These are phyloP conservation scores for Ocimum tenuiflorum DNA, from an alignment of 257 asterid genomes.

Conservation along the genomic window DNA sequence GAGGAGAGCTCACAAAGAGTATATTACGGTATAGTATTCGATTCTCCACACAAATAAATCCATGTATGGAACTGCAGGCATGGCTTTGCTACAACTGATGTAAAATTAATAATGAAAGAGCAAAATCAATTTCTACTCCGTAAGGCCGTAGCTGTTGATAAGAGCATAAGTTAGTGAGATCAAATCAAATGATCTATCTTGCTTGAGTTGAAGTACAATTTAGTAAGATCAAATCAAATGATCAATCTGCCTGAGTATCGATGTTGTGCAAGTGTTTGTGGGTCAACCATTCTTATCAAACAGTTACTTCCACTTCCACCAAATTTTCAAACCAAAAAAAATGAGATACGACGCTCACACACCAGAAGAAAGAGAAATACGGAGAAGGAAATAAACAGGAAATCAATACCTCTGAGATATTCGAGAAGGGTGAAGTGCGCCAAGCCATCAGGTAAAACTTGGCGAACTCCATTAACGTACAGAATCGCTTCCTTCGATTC, in stretches of 20 bases:
- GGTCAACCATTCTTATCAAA: background rate
- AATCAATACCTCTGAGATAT: conserved; percentile 70
- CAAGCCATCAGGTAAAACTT: conserved; percentile 78
- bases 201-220: no score
- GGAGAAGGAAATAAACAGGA: background rate
- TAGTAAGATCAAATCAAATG: background rate
- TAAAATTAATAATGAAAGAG: background rate
- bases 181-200: no score
- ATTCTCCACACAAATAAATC: background rate
- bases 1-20: background rate
- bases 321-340: background rate
- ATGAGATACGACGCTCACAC: background rate
- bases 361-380: background rate
- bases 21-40: background rate
- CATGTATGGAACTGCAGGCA: background rate
- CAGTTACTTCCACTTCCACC: background rate
- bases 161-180: background rate
- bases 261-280: background rate
- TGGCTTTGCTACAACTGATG: background rate
- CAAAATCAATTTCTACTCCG: background rate
- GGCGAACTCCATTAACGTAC: conserved; percentile 81
- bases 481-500: conserved; percentile 55
- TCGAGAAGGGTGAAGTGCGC: conserved; percentile 91
- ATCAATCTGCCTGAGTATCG: no score
- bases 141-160: background rate